Conservation (phyloP, 2,329 filamentous ascomycete genomes). For the Trichoderma afroharzianum region DNA sequence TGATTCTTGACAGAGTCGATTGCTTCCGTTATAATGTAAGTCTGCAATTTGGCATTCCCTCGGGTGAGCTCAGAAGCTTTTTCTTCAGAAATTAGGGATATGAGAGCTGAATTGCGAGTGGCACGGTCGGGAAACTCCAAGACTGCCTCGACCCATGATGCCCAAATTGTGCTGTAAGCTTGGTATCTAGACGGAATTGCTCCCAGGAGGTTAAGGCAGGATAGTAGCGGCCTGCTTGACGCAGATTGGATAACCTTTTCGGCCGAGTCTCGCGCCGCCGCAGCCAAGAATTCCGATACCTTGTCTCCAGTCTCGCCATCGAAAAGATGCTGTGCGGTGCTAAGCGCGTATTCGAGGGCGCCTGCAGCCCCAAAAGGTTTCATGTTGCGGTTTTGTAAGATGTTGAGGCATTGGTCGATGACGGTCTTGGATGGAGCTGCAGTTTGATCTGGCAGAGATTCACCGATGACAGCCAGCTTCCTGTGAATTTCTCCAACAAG, state of each 20-base stretch:
- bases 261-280: conserved; percentile 54
- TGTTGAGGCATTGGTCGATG: conserved; percentile 35
- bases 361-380: conserved; percentile 55
- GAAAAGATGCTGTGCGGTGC: conserved; percentile 42
- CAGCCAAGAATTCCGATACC: conserved; percentile 43
- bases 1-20: conserved; percentile 36
- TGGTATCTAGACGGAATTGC: conserved; percentile 37
- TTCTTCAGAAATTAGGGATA: conserved; percentile 45
- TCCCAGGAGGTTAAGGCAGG: conserved; percentile 58
- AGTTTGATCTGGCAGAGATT: conserved; percentile 29
- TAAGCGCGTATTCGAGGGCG: conserved; percentile 39
- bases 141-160: conserved; percentile 40
- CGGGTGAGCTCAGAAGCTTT: conserved; percentile 39
- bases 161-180: conserved; percentile 44
- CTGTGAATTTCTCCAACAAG: conserved; percentile 48
- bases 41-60: conserved; percentile 42
- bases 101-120: conserved; percentile 34
- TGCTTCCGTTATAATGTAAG: conserved; percentile 41
- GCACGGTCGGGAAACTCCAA: conserved; percentile 31
- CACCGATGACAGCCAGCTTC: conserved; percentile 25
- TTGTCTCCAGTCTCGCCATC: conserved; percentile 28
- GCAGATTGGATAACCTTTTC: conserved; percentile 62
- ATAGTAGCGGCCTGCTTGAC: conserved; percentile 63
- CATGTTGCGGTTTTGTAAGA: conserved; percentile 50
- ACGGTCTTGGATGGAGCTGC: conserved; percentile 29